Base-by-base conservation (phyloP, 2,329 filamentous ascomycete species). In the Penicillium capsulatum region DNA sequence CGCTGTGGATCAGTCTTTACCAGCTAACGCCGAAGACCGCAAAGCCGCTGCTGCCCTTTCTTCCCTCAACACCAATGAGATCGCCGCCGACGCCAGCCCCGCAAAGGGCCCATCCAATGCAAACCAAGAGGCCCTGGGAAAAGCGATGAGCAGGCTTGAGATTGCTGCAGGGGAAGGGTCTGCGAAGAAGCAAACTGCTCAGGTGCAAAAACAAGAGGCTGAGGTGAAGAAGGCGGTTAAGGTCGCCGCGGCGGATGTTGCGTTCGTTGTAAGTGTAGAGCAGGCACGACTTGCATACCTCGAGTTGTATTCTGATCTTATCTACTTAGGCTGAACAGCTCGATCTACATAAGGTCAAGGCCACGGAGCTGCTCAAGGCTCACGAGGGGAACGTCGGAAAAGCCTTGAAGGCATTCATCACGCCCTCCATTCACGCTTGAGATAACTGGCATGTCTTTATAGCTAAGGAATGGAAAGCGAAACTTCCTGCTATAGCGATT, bases 41-140 rank as follows among this genome's bases (percentile, higher is more conserved):
- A 72, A 71, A 57, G 69, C 71, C 8, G 71, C 70, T 13, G 71
- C 69, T 10, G 71, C 71, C 7, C 68, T 74, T 34, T 70, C 68
- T 43, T 62, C 70, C 24, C 65, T 74, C 26, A 65, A 71, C 45
- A 59, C 61, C 9, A 68, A 63, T 38, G 65, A 62, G 33, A 63
- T 68, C 36, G 60, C 54, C 5, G 57, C 65, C 7, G 62, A 64
- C 19, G 59, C 59, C 29, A 42, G 44, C 8, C 46, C n/a, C n/a
- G n/a, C 54, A n/a, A 36, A 63, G 34, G 56, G 55, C 10, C 60
- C 64, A 2, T 59, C 62, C 1, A 54, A 54, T 10, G 63, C 63
- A 0, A 68, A 72, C 26, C 70, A 73, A 42, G 70, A 73, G 49
- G 71, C 70, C 0, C 51, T 74, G n/a, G 68, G 67, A 0, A 70